phyloP scores from a whole-genome alignment of 257 asterid genomes.

The Jasminum sambac region DNA sequence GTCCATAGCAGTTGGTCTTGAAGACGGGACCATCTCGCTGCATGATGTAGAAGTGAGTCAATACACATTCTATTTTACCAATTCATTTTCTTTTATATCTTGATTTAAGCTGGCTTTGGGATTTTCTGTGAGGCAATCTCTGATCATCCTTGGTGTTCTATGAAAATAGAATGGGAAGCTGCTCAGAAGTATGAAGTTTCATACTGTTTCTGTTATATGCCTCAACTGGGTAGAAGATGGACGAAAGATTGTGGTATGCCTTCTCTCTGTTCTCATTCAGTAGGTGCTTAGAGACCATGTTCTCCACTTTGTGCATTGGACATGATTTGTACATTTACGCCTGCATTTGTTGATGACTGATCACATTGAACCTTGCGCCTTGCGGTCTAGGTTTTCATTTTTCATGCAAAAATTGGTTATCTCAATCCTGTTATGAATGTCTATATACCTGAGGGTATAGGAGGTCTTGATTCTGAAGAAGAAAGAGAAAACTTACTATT shows the following conservation, averaged over 20 bases:
- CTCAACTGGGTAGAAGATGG: slow-evolving; percentile 95
- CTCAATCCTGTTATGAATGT: not conserved
- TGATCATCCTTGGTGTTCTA: slow-evolving; percentile 22
- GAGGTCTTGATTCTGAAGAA: not conserved
- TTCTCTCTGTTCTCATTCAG: slow-evolving; percentile 16
- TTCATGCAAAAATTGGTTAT: not conserved
- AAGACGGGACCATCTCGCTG: slow-evolving; percentile 83
- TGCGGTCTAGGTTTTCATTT: not conserved
- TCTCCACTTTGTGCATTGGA: slow-evolving; percentile 14
- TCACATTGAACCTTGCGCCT: not conserved
- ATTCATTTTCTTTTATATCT: not conserved
- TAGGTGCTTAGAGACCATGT: slow-evolving; percentile 13
- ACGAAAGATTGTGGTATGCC: slow-evolving; percentile 48
- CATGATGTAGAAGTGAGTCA: slow-evolving; percentile 91
- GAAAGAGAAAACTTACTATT: not conserved
- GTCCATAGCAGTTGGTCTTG: slow-evolving; percentile 89
- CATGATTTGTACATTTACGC: not conserved
- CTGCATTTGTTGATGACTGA: not conserved
- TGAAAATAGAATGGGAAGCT: slow-evolving; percentile 83
- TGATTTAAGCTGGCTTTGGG: not conserved
- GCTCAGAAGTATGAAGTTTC: slow-evolving; percentile 72
- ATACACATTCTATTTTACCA: slow-evolving; percentile 15
- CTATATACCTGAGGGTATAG: not conserved
- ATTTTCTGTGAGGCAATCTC: slow-evolving; percentile 16
- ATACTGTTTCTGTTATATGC: slow-evolving; percentile 66